phyloP scores from a whole-genome alignment of 2,329 filamentous ascomycete species.

The Tolypocladium tropicale region DNA sequence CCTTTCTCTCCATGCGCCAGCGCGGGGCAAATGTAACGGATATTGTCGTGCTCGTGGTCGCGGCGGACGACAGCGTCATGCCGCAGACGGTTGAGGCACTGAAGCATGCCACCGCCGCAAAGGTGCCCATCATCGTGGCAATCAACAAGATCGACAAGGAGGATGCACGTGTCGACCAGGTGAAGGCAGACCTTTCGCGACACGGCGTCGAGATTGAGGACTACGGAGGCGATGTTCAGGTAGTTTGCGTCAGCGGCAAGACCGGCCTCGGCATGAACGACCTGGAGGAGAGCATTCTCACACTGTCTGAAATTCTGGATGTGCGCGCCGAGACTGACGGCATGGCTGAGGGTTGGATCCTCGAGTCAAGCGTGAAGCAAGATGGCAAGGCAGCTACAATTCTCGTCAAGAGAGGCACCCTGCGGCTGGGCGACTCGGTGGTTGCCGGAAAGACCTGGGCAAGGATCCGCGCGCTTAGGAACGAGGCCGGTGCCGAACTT shows the following conservation, averaged over 20 bases:
- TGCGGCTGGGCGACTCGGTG: conserved; percentile 70
- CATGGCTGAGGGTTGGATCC: conserved; percentile 81
- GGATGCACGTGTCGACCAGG: conserved; percentile 66
- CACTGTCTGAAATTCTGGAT: conserved; percentile 82
- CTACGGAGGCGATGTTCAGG: conserved; percentile 87
- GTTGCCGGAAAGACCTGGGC: conserved; percentile 86
- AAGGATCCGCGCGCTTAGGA: conserved; percentile 70
- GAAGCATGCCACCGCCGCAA: conserved; percentile 79
- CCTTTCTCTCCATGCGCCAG: conserved; percentile 91
- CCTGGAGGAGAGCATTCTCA: conserved; percentile 81
- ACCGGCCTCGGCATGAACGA: conserved; percentile 87
- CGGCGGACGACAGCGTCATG: conserved; percentile 94
- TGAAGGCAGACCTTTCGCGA: conserved; percentile 77
- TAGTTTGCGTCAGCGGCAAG: conserved; percentile 84
- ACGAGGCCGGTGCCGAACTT: conserved; percentile 70
- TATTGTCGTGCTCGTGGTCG: conserved; percentile 91
- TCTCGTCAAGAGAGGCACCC: conserved; percentile 77
- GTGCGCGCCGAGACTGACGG: conserved; percentile 71
- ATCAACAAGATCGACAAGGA: conserved; percentile 96
- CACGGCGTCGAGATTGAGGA: conserved; percentile 90
- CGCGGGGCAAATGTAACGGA: conserved; percentile 93
- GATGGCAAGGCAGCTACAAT: conserved; percentile 81
- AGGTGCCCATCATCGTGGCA: conserved; percentile 92
- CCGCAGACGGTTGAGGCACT: conserved; percentile 94
- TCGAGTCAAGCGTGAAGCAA: conserved; percentile 82